Conservation (phyloP, 192 early-diverging fungal genomes). For the Coemansia sp. region DNA sequence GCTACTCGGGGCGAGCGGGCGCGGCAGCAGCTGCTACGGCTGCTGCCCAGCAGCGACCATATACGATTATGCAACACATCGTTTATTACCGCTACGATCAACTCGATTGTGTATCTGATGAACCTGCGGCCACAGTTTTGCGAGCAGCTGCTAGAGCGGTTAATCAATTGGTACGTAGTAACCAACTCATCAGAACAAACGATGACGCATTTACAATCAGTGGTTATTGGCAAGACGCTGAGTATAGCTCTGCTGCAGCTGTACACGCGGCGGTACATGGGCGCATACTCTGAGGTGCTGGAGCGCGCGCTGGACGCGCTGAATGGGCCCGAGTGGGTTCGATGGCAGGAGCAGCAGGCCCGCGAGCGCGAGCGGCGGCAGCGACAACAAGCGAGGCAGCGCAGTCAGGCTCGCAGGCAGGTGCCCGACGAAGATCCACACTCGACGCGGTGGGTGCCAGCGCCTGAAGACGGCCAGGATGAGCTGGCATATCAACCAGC, state of each 20-base stretch:
- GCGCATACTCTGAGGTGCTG: conserved; percentile 27
- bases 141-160: conserved; percentile 18
- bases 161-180: conserved; percentile 43
- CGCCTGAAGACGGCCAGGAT: conserved; percentile 13
- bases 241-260: conserved; percentile 43
- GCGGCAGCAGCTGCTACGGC: conserved; percentile 33
- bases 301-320: conserved; percentile 40
- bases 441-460: conserved; percentile 20
- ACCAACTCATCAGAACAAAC: conserved; percentile 45
- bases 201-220: conserved; percentile 38
- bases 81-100: conserved; percentile 48
- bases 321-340: conserved; percentile 41
- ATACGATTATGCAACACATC: conserved; percentile 45
- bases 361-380: conserved; percentile 20
- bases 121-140: conserved; percentile 50
- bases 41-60: conserved; percentile 52
- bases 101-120: conserved; percentile 48
- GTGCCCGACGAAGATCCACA: conserved; percentile 2
- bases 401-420: conserved; percentile 13
- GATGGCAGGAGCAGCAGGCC: conserved; percentile 42
- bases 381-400: conserved; percentile 22
- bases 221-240: conserved; percentile 39
- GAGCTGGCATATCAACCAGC: conserved; percentile 32
- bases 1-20: conserved; percentile 34
- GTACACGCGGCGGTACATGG: conserved; percentile 38